Percentiles rank a stretch among this genome's conserved stretches.
Conservation (phyloP, 1,284 basidiomycete genomes). For the Ceratobasidium theobromae region DNA sequence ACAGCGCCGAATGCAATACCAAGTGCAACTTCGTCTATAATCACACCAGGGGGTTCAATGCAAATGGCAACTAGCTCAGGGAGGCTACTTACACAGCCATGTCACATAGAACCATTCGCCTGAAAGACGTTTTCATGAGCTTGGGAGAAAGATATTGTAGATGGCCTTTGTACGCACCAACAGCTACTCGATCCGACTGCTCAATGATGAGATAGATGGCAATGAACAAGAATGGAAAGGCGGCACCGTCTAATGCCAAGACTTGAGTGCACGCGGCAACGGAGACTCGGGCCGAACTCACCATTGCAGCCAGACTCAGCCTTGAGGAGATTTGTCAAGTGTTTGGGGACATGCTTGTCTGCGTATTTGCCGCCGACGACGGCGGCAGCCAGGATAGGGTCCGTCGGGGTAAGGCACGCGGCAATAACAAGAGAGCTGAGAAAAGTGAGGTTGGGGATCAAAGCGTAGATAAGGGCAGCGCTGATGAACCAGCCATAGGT, state of each 20-base stretch:
- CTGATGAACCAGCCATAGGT: constrained; percentile 60
- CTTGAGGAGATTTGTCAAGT: constrained; percentile 75
- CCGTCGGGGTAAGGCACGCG: constrained; percentile 94
- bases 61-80: constrained; percentile 33
- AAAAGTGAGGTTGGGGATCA: constrained; percentile 85
- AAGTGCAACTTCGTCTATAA: constrained; percentile 74
- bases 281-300: constrained; percentile 31
- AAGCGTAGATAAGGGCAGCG: constrained; percentile 75
- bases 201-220: constrained; percentile 87
- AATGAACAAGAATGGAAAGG: constrained; percentile 95
- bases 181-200: constrained; percentile 61
- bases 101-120: constrained; percentile 80
- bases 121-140: background rate
- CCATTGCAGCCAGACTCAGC: constrained; percentile 56
- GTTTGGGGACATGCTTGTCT: constrained; percentile 96
- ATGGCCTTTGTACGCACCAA: constrained; percentile 50
- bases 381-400: constrained; percentile 87
- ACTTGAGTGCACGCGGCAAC: background rate
- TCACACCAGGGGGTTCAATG: background rate
- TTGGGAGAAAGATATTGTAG: background rate
- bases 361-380: constrained; percentile 98
- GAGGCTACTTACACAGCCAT: constrained; percentile 69
- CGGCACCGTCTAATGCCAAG: constrained; percentile 86
- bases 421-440: constrained; percentile 86
- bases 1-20: constrained; percentile 78